Conservation (phyloP, 192 early-diverging fungal species). For the Pilaira anomala region DNA sequence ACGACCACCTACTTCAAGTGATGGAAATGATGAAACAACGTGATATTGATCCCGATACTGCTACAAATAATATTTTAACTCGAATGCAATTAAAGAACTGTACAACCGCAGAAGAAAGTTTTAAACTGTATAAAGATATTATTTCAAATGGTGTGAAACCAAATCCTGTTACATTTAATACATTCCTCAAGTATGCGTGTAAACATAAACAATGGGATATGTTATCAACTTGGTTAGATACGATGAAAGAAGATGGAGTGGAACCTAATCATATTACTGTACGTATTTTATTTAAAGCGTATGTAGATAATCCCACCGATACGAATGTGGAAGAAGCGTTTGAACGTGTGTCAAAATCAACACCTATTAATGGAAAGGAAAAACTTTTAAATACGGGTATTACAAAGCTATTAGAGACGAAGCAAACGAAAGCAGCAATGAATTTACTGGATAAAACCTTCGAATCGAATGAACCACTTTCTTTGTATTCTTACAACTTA, state of each 20-base stretch:
- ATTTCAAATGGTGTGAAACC: slow-evolving; percentile 1
- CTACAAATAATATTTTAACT: slow-evolving; percentile 21
- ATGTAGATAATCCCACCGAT: slow-evolving; percentile 5
- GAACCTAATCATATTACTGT: slow-evolving; percentile 15
- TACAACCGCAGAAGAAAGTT: background rate
- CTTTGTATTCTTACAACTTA: slow-evolving; percentile 22
- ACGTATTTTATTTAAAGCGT: slow-evolving; percentile 17
- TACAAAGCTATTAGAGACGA: background rate
- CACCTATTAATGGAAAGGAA: background rate
- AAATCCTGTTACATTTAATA: slow-evolving; percentile 24
- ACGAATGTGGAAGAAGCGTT: slow-evolving; percentile 1
- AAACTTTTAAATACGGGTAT: slow-evolving; percentile 11
- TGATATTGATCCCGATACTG: background rate
- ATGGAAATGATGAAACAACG: slow-evolving; percentile 1
- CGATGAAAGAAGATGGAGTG: background rate
- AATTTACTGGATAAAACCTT: slow-evolving; percentile 12
- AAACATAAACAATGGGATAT: slow-evolving; percentile 4
- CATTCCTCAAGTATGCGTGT: slow-evolving; percentile 14
- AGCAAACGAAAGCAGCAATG: slow-evolving; percentile 7
- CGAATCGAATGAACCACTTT: background rate
- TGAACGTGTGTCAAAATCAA: slow-evolving; percentile 1
- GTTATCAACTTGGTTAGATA: slow-evolving; percentile 16
- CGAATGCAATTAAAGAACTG: background rate
- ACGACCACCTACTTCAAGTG: background rate
- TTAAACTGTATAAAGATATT: slow-evolving; percentile 9